A percentile compares a stretch with the other conserved stretches of the same genome.
These are phyloP conservation scores for Ilyonectria robusta DNA, from an alignment of 2,329 filamentous ascomycete species.

Conservation along the genomic window DNA sequence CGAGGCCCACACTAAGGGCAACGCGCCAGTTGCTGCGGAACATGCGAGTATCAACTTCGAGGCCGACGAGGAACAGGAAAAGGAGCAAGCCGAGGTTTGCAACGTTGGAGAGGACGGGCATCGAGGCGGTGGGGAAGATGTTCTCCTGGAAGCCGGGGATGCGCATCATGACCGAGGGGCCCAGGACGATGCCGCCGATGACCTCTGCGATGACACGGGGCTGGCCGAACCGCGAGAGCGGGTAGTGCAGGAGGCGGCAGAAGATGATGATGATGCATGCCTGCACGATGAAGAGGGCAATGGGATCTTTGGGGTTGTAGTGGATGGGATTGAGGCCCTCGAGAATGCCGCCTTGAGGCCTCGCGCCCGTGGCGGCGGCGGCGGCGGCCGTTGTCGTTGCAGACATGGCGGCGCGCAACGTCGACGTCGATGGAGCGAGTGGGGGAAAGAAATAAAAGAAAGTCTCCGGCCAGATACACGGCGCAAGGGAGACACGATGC, in stretches of 20 bases:
- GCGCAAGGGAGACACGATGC: background rate
- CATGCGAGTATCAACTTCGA: constrained; percentile 87
- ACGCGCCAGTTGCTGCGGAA: constrained; percentile 85
- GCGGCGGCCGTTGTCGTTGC: constrained; percentile 46
- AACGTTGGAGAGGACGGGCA: constrained; percentile 81
- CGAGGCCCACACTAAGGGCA: constrained; percentile 81
- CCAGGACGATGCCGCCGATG: constrained; percentile 86
- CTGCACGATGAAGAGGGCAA: constrained; percentile 61
- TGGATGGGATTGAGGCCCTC: constrained; percentile 78
- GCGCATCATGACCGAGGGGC: constrained; percentile 89
- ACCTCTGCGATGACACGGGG: constrained; percentile 89
- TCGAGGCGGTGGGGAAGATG: constrained; percentile 83
- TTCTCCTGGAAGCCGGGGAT: constrained; percentile 82
- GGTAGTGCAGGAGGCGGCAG: constrained; percentile 75
- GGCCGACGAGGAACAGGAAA: constrained; percentile 88
- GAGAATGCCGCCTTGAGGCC: constrained; percentile 73
- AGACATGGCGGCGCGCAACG: constrained; percentile 36
- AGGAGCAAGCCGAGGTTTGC: constrained; percentile 88
- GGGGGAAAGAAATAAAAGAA: background rate
- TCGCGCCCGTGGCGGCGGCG: constrained; percentile 51
- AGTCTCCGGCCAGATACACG: background rate
- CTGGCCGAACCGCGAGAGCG: constrained; percentile 82
- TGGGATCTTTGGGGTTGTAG: constrained; percentile 79
- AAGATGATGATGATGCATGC: constrained; percentile 63
- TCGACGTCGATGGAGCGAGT: background rate